Evolutionary conservation across 2,329 filamentous ascomycete species (phyloP).

Genomic region (Thermothelomyces thermophilus): DNA sequence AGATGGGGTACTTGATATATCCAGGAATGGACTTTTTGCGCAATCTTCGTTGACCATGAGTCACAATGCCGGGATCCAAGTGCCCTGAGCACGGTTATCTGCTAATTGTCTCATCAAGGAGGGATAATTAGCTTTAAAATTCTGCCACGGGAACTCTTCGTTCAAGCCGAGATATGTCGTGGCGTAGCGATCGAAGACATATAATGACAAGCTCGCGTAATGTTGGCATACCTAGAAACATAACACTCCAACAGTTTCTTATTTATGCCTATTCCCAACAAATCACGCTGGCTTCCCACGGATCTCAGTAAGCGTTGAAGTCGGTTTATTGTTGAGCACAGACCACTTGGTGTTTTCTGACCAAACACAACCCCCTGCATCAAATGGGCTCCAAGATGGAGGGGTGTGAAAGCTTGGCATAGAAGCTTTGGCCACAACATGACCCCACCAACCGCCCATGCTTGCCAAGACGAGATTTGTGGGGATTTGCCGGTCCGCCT

Average conservation of each 20-base stretch:
- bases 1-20: too few species aligned
- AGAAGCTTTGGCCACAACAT: background rate
- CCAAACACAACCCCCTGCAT: constrained; percentile 4
- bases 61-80: too few species aligned
- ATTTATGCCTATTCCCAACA: background rate
- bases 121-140: too few species aligned
- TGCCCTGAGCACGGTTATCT: background rate
- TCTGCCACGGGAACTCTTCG: too few species aligned
- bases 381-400: background rate
- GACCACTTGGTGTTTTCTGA: constrained; percentile 6
- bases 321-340: constrained; percentile 2
- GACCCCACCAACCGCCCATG: constrained; percentile 4
- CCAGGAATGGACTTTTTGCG: too few species aligned
- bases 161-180: background rate
- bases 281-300: background rate
- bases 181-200: too few species aligned
- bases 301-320: background rate
- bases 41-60: too few species aligned
- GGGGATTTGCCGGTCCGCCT: background rate
- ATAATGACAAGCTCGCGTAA: too few species aligned
- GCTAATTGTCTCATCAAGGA: too few species aligned
- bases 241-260: background rate
- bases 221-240: background rate
- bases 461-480: constrained; percentile 5
- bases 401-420: background rate